Evolutionary conservation across 805 yeast genomes (phyloP).

Genomic region (Pichia scutulata): DNA sequence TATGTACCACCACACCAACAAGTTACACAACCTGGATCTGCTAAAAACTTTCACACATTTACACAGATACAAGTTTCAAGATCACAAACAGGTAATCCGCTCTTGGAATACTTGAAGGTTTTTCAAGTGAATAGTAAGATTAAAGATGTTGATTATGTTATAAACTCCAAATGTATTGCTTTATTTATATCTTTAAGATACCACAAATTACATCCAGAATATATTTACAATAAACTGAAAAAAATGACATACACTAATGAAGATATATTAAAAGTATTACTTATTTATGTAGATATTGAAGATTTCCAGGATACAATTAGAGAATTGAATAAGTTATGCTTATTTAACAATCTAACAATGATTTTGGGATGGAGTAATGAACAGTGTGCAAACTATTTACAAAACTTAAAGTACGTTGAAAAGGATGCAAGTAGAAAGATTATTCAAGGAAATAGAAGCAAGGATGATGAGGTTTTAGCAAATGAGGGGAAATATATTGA

Average conservation of each 20-base stretch:
- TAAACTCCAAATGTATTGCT: constrained; percentile 48
- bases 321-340: constrained; percentile 39
- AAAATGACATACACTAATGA: constrained; percentile 20
- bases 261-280: constrained; percentile 36
- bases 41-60: background rate
- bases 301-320: constrained; percentile 43
- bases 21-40: background rate
- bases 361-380: constrained; percentile 48
- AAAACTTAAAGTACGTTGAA: constrained; percentile 28
- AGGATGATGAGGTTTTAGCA: constrained; percentile 23
- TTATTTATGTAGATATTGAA: constrained; percentile 61
- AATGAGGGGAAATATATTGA: constrained; percentile 35
- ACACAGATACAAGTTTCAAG: constrained; percentile 44
- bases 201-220: constrained; percentile 71
- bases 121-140: constrained; percentile 46
- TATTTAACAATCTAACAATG: constrained; percentile 42
- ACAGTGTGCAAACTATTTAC: constrained; percentile 42
- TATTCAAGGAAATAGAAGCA: constrained; percentile 33
- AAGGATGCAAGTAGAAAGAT: constrained; percentile 23
- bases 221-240: constrained; percentile 51
- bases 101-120: constrained; percentile 43
- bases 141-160: constrained; percentile 55
- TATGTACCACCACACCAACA: background rate
- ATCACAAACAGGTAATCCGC: constrained; percentile 67
- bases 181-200: constrained; percentile 62